Conservation (phyloP, 306 rosid genomes). For the Inga laurina region DNA sequence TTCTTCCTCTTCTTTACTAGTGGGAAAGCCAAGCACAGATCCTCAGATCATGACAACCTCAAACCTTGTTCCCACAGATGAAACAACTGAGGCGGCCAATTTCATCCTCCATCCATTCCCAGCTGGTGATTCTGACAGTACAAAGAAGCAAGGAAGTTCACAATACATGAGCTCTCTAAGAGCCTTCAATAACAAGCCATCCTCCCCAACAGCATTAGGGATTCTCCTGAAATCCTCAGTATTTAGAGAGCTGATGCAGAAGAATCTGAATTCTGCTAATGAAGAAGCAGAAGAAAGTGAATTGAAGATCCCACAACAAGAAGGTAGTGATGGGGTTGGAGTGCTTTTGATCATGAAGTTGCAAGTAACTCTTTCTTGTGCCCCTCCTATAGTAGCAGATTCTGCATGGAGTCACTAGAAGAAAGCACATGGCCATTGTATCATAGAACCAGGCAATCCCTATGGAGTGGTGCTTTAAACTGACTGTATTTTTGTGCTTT, state of each 20-base stretch:
- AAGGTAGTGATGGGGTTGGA: conserved; percentile 34
- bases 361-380: conserved; percentile 20
- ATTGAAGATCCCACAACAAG: conserved; percentile 28
- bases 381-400: conserved; percentile 30
- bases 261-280: conserved; percentile 43
- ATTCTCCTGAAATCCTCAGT: conserved; percentile 77
- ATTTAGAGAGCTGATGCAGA: conserved; percentile 67
- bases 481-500: conserved; percentile 9
- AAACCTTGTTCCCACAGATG: conserved; percentile 33
- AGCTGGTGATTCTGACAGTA: conserved; percentile 32
- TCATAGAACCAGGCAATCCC: conserved; percentile 36
- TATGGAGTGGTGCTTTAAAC: conserved; percentile 50
- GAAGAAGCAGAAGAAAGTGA: conserved; percentile 47
- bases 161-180: conserved; percentile 35
- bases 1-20: conserved; percentile 42
- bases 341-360: conserved; percentile 35
- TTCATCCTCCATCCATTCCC: conserved; percentile 39
- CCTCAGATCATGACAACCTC: conserved; percentile 33
- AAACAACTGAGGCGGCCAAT: conserved; percentile 31
- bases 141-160: conserved; percentile 35
- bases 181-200: conserved; percentile 41
- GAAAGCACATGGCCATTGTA: conserved; percentile 44
- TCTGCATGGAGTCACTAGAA: conserved; percentile 49
- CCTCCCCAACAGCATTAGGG: conserved; percentile 77
- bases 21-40: conserved; percentile 35